Conservation (phyloP, 306 rosid species). For the Malus asiatica region DNA sequence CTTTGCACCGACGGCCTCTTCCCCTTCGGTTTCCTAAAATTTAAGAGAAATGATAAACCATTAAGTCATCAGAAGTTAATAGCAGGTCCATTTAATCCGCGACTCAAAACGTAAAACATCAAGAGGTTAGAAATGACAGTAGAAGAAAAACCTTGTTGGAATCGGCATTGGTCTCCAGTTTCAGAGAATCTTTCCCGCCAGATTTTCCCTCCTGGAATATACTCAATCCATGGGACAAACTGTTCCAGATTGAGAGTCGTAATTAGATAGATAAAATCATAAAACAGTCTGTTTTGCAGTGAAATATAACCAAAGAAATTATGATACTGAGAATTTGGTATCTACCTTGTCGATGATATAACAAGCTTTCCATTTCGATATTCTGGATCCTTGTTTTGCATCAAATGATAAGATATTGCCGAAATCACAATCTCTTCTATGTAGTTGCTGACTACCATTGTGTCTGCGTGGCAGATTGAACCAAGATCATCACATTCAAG, state of each 20-base stretch:
- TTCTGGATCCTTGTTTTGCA: constrained; percentile 54
- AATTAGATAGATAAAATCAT: constrained; percentile 2
- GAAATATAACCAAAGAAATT: background rate
- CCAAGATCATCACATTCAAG: constrained; percentile 74
- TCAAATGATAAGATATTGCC: constrained; percentile 70
- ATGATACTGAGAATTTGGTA: background rate
- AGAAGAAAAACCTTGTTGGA: constrained; percentile 52
- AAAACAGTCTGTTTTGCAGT: constrained; percentile 1
- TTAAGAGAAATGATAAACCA: constrained; percentile 12
- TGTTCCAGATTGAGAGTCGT: constrained; percentile 38
- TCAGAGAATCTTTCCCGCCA: constrained; percentile 52
- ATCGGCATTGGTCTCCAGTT: constrained; percentile 55
- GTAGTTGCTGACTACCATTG: constrained; percentile 44
- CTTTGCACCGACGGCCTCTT: constrained; percentile 42
- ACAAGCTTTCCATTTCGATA: constrained; percentile 90
- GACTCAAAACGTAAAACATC: background rate
- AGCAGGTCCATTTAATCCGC: background rate
- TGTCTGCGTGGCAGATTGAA: constrained; percentile 62
- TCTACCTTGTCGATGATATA: constrained; percentile 71
- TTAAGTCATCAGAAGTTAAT: background rate
- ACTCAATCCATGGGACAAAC: constrained; percentile 84
- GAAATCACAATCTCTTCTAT: constrained; percentile 81
- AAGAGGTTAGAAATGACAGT: background rate
- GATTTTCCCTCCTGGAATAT: constrained; percentile 66
- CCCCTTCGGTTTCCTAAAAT: constrained; percentile 50